phyloP scores from a whole-genome alignment of 805 yeast species.

The Wickerhamomyces alni region DNA sequence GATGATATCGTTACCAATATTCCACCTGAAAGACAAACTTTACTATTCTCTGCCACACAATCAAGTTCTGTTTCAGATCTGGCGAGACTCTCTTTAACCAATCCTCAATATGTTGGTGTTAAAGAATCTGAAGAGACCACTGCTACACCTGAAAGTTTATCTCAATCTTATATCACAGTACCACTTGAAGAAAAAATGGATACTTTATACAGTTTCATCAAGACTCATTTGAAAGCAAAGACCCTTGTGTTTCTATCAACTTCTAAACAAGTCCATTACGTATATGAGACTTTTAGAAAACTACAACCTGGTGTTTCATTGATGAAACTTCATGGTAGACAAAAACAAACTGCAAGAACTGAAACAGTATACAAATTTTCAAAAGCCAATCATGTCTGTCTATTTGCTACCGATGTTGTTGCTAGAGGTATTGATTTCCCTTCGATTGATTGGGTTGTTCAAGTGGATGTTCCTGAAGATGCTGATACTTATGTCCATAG shows the following conservation, averaged over 20 bases:
- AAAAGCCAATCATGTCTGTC: constrained; percentile 51
- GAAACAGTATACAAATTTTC: constrained; percentile 59
- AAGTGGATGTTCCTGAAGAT: constrained; percentile 91
- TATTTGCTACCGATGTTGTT: constrained; percentile 95
- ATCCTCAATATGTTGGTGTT: constrained; percentile 88
- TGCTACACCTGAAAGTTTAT: constrained; percentile 80
- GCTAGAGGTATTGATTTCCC: constrained; percentile 97
- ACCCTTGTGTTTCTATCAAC: constrained; percentile 69
- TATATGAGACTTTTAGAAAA: constrained; percentile 23
- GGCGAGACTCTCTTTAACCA: constrained; percentile 84
- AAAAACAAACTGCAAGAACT: constrained; percentile 71
- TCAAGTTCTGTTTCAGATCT: constrained; percentile 79
- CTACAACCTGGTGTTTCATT: constrained; percentile 42
- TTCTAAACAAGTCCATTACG: constrained; percentile 47
- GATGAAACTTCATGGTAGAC: constrained; percentile 77
- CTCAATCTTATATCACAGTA: constrained; percentile 73
- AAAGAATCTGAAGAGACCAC: constrained; percentile 51
- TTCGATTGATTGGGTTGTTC: constrained; percentile 88
- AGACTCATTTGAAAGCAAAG: constrained; percentile 79
- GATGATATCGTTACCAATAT: constrained; percentile 60
- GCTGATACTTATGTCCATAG: constrained; percentile 90
- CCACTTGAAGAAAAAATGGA: constrained; percentile 79
- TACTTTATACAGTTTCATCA: constrained; percentile 63
- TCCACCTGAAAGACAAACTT: constrained; percentile 90
- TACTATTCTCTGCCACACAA: constrained; percentile 90